Evolutionary conservation across 108 stramenopile species (phyloP).

Genomic region (Cyclotella kingstonii): DNA sequence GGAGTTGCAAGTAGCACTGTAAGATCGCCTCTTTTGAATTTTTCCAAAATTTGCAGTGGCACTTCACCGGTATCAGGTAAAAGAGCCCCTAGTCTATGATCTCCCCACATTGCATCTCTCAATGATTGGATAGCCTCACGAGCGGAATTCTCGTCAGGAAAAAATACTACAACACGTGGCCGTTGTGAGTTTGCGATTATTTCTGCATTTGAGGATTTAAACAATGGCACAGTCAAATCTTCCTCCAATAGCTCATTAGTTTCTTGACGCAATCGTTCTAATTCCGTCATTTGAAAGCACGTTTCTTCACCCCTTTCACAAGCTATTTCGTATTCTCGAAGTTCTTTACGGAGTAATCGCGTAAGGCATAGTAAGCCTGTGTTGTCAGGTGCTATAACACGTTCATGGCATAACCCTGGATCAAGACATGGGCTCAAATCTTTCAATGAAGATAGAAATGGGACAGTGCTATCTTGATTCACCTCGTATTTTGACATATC

Average conservation of each 20-base stretch:
- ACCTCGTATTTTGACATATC: conserved; percentile 5
- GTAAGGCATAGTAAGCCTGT: conserved; percentile 55
- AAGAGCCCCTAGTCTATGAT: conserved; percentile 71
- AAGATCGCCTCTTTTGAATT: conserved; percentile 66
- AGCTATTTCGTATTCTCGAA: conserved; percentile 55
- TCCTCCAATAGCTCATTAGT: conserved; percentile 28
- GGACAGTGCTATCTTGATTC: neutral
- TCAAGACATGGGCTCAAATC: conserved; percentile 75
- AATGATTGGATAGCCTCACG: conserved; percentile 52
- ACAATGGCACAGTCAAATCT: conserved; percentile 8
- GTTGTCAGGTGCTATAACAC: conserved; percentile 53
- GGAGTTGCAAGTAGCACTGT: conserved; percentile 80
- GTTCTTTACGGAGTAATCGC: conserved; percentile 73
- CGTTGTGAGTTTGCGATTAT: conserved; percentile 32
- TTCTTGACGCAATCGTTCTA: conserved; percentile 20
- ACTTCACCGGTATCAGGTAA: conserved; percentile 70
- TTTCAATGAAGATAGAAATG: conserved; percentile 55
- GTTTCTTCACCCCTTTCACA: conserved; percentile 9
- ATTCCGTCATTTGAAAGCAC: conserved; percentile 6
- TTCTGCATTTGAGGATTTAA: conserved; percentile 17
- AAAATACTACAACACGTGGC: conserved; percentile 81
- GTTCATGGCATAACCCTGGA: conserved; percentile 70
- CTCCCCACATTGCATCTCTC: conserved; percentile 83
- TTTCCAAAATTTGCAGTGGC: conserved; percentile 72
- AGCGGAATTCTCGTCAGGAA: conserved; percentile 76